A percentile compares a stretch with the other conserved stretches of the same genome.
Conservation (phyloP, 768 basidiomycete species). For the Pleurotus salmoneostramineus region DNA sequence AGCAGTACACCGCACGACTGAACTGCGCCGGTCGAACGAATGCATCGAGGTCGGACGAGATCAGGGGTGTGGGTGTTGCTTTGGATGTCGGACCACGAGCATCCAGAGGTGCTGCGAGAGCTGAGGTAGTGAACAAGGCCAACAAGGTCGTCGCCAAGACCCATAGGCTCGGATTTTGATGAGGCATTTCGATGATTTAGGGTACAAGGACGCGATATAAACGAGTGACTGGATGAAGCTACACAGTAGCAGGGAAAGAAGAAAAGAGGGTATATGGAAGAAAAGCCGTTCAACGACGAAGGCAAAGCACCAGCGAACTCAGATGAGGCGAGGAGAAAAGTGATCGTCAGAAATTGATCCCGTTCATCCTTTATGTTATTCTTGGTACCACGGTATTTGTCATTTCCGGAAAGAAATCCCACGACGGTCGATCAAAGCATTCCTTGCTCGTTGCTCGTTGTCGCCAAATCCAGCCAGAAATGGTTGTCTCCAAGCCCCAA, state of each 20-base stretch:
- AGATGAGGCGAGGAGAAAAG: neutral
- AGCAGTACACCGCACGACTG: constrained; percentile 33
- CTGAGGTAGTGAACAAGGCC: neutral
- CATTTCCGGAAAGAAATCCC: neutral
- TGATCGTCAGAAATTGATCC: neutral
- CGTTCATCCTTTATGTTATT: neutral
- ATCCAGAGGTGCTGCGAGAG: neutral
- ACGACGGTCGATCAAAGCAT: neutral
- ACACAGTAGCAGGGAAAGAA: constrained; percentile 1
- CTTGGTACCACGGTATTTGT: neutral
- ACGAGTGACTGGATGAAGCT: neutral
- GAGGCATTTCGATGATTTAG: neutral
- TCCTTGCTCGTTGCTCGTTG: neutral
- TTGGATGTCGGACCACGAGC: constrained; percentile 1
- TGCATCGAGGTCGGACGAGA: neutral
- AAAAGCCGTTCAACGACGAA: constrained; percentile 4
- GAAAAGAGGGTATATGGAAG: neutral
- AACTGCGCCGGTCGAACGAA: constrained; percentile 29
- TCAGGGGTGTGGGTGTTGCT: neutral
- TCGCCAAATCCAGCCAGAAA: too few species aligned
- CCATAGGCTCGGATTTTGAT: neutral
- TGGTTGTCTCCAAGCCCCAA: too few species aligned
- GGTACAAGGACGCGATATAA: neutral
- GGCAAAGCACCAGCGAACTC: constrained; percentile 1
- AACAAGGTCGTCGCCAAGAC: neutral